These are phyloP conservation scores for Ceriops zippeliana DNA, from an alignment of 345 rosid species.

Conservation along the genomic window DNA sequence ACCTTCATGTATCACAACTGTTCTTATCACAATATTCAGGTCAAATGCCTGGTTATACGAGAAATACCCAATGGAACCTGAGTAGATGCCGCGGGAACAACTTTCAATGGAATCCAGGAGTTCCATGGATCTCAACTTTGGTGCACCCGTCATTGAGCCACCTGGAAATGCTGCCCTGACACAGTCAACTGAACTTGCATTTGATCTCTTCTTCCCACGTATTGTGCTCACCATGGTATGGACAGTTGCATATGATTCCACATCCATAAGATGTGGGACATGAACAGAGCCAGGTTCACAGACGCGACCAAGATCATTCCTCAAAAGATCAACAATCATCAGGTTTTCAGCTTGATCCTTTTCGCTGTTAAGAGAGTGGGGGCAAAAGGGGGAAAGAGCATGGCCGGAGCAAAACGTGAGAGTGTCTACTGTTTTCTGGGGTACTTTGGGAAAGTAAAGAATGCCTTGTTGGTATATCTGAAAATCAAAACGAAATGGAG, in stretches of 20 bases:
- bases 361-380: conserved; percentile 48
- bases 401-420: too few species aligned
- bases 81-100: conserved; percentile 83
- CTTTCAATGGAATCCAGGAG: conserved; percentile 77
- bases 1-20: conserved; percentile 68
- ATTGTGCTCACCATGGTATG: conserved; percentile 97
- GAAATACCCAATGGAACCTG: conserved; percentile 88
- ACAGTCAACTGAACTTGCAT: conserved; percentile 62
- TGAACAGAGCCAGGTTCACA: conserved; percentile 88
- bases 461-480: too few species aligned
- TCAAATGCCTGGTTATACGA: conserved; percentile 82
- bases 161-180: conserved; percentile 92
- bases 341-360: conserved; percentile 97
- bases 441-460: too few species aligned
- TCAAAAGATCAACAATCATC: conserved; percentile 93
- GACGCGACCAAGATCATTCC: conserved; percentile 92
- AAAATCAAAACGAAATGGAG: not conserved
- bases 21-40: conserved; percentile 88
- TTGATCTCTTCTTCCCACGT: conserved; percentile 54
- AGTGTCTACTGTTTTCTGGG: too few species aligned
- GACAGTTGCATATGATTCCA: conserved; percentile 92
- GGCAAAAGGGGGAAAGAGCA: conserved; percentile 3
- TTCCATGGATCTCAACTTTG: conserved; percentile 87
- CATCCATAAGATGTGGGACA: conserved; percentile 93
- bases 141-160: conserved; percentile 98